A percentile compares a stretch with the other conserved stretches of the same genome.
These are phyloP conservation scores for Elymus sibiricus DNA, from an alignment of 176 grass and related monocot species.

Conservation along the genomic window DNA sequence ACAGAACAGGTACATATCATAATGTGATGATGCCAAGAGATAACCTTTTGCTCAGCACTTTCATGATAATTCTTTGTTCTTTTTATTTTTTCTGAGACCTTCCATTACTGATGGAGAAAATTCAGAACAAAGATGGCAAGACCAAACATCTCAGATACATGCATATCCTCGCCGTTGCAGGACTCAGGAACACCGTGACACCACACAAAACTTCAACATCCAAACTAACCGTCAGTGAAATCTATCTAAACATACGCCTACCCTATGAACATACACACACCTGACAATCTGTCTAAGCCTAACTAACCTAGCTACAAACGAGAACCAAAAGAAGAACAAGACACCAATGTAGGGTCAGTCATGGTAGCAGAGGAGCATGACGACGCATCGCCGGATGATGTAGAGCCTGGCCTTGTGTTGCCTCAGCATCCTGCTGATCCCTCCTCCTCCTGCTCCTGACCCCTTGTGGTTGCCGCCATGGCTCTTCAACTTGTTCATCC, in stretches of 20 bases:
- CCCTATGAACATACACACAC: not conserved
- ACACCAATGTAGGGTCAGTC: constrained; percentile 32
- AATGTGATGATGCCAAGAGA: not conserved
- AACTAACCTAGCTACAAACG: constrained; percentile 21
- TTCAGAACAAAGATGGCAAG: not conserved
- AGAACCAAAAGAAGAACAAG: not conserved
- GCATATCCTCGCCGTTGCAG: constrained; percentile 35
- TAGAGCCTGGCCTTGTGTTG: constrained; percentile 23
- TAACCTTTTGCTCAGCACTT: not conserved
- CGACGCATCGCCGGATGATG: constrained; percentile 53
- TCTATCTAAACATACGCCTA: not conserved
- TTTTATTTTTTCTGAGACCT: not conserved
- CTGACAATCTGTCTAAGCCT: constrained; percentile 14
- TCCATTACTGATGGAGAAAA: not conserved
- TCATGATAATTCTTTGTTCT: not conserved
- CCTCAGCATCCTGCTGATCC: too few species aligned
- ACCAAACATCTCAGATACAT: not conserved
- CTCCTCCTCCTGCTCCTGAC: too few species aligned
- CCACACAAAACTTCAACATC: not conserved
- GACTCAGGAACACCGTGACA: constrained; percentile 20
- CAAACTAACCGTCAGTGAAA: not conserved
- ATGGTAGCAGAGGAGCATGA: constrained; percentile 71
- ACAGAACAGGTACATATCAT: not conserved
- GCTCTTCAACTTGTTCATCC: too few species aligned
- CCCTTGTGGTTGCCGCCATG: too few species aligned